phyloP scores from a whole-genome alignment of 192 early-diverging fungal species.

The Podila epicladia region DNA sequence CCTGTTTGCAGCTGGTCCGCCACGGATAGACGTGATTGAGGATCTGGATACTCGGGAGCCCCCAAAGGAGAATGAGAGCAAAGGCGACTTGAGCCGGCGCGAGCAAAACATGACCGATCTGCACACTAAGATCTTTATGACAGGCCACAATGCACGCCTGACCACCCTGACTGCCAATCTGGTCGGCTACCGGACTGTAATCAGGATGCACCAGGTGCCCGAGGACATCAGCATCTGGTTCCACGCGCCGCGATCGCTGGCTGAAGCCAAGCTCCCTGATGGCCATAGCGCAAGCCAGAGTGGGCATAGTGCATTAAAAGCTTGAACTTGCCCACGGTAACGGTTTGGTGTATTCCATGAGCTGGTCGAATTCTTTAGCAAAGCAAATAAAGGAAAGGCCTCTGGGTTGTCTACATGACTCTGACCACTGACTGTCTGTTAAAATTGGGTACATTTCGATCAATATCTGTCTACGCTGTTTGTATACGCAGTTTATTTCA shows the following conservation, averaged over 20 bases:
- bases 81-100: conserved; percentile 3
- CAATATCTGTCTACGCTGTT: too few species aligned
- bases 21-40: conserved; percentile 41
- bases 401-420: neutral
- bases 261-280: conserved; percentile 29
- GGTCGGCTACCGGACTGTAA: conserved; percentile 36
- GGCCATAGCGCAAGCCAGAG: neutral
- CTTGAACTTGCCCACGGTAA: too few species aligned
- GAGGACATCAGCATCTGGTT: conserved; percentile 41
- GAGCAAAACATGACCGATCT: conserved; percentile 45
- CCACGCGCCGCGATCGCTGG: conserved; percentile 34
- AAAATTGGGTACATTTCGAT: too few species aligned
- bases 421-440: neutral
- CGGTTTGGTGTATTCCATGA: neutral
- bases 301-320: neutral
- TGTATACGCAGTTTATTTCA: too few species aligned
- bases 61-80: neutral
- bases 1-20: conserved; percentile 32
- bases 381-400: too few species aligned
- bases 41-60: conserved; percentile 10
- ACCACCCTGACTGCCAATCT: conserved; percentile 41
- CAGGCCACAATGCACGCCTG: conserved; percentile 15
- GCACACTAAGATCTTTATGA: conserved; percentile 33
- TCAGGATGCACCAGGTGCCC: conserved; percentile 15
- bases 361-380: neutral